phyloP scores from a whole-genome alignment of 352 stramenopile genomes.

The Phytophthora fragariaefolia region DNA sequence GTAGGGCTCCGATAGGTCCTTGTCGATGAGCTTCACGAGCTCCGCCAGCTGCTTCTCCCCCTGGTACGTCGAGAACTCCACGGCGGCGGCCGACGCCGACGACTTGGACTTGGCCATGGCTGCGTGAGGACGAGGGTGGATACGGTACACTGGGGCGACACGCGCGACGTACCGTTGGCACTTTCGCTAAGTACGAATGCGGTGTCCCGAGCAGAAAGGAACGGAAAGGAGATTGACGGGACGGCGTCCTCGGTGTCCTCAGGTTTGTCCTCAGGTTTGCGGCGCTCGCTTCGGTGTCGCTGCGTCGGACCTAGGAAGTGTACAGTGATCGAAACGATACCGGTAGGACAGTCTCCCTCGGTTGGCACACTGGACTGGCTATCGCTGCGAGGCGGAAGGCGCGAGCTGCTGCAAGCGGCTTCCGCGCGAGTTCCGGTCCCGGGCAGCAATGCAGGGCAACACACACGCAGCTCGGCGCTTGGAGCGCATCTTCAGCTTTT shows the following conservation, averaged over 20 bases:
- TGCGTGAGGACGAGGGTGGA: too few relatives aligned
- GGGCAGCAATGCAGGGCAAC: background rate
- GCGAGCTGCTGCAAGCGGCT: conserved; percentile 10
- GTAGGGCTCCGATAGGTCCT: conserved; percentile 95
- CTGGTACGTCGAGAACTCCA: conserved; percentile 79
- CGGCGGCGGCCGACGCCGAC: background rate
- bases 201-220: background rate
- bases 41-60: conserved; percentile 91
- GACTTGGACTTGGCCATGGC: conserved; percentile 41
- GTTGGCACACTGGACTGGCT: conserved; percentile 8
- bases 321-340: too few relatives aligned
- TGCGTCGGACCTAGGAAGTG: background rate
- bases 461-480: background rate
- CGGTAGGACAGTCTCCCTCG: background rate
- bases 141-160: too few relatives aligned
- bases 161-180: too few relatives aligned
- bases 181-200: conserved; percentile 11
- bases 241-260: too few relatives aligned
- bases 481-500: background rate
- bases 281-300: too few relatives aligned
- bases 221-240: conserved; percentile 7
- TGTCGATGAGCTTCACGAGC: conserved; percentile 94
- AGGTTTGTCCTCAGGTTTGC: too few relatives aligned
- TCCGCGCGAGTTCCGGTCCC: conserved; percentile 12
- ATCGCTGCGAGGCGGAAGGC: conserved; percentile 15